Base-by-base conservation (phyloP, 768 basidiomycete genomes). In the Mycena epipterygia region DNA sequence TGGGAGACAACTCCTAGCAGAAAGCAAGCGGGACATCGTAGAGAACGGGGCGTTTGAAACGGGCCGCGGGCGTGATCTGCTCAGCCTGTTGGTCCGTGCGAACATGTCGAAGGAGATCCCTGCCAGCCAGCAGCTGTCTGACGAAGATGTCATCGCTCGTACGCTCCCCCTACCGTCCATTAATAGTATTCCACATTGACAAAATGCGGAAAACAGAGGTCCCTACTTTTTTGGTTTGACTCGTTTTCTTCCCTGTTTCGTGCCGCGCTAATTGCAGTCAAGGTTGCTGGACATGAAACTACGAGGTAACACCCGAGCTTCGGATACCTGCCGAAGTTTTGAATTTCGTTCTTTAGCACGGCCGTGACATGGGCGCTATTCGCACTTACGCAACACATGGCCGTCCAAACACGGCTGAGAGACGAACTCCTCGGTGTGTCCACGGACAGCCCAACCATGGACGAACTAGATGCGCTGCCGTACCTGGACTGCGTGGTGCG, bases 371-470 rank as follows among this genome's bases (percentile, higher is more conserved):
- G 92, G 91, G 85, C 88, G 7, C 78, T 93, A 0, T 90, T 83
- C 73, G 85, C 86, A 0, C 81, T 94, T 8, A 80, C 86, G 0
- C 81, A 86, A 67, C 70, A 86, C 53, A 83, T 83, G 0, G 80
- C 84, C 2, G 79, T 86, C 8, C 91, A 93, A 71, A 78, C 73
- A 9, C 87, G 87, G 67, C 83, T 95, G 0, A 84, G 91, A 0
- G 83, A 87, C 0, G 92, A 94, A 73, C 81, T 91, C 2, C 77
- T 86, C 13, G 73, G 79, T 0, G 79, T 90, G 16, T 74, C 82
- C 1, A 89, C 88, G 0, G 88, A 92, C 13, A 87, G 79, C 1
- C 92, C 92, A 6, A 84, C 85, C 3, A 92, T 93, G 89, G 93
- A 94, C 30, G 85, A 90, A 32, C 85, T 95, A 1, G 86, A 88